phyloP scores from a whole-genome alignment of 768 basidiomycete genomes.

The Tylopilus subfusipes region DNA sequence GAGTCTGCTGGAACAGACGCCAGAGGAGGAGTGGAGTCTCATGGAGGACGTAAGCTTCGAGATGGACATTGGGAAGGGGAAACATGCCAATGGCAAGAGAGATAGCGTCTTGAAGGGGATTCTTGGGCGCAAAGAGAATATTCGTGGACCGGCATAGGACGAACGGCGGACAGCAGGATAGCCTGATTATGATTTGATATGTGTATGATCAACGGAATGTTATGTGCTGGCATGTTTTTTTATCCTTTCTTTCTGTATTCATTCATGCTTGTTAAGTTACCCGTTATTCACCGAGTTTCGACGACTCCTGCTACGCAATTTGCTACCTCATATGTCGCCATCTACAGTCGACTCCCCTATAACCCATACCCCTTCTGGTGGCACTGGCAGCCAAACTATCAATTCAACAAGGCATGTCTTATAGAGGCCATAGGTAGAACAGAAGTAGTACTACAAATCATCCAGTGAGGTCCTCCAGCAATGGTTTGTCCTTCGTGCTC shows the following conservation, averaged over 20 bases:
- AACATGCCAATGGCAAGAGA: constrained; percentile 28
- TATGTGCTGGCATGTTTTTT: constrained; percentile 1
- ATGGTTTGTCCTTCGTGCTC: too few species aligned
- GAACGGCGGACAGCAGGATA: not conserved
- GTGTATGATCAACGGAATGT: not conserved
- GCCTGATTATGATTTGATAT: not conserved
- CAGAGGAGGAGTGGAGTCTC: constrained; percentile 50
- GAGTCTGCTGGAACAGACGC: constrained; percentile 58
- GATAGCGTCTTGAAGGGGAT: constrained; percentile 30
- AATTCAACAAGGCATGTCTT: too few species aligned
- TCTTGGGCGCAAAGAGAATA: constrained; percentile 29
- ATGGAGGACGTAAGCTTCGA: constrained; percentile 55
- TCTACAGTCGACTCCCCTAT: too few species aligned
- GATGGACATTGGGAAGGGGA: constrained; percentile 29
- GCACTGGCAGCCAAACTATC: too few species aligned
- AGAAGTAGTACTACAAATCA: too few species aligned
- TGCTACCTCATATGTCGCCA: too few species aligned
- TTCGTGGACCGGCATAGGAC: constrained; percentile 12
- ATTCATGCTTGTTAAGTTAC: not conserved
- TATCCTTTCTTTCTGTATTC: constrained; percentile 1
- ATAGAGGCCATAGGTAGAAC: too few species aligned
- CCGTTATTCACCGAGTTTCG: too few species aligned
- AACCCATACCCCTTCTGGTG: too few species aligned
- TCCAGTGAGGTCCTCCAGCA: too few species aligned
- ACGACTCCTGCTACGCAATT: too few species aligned